phyloP scores from a whole-genome alignment of 1,139 yeast genomes.

The Cylindricascospora bacillispora region DNA sequence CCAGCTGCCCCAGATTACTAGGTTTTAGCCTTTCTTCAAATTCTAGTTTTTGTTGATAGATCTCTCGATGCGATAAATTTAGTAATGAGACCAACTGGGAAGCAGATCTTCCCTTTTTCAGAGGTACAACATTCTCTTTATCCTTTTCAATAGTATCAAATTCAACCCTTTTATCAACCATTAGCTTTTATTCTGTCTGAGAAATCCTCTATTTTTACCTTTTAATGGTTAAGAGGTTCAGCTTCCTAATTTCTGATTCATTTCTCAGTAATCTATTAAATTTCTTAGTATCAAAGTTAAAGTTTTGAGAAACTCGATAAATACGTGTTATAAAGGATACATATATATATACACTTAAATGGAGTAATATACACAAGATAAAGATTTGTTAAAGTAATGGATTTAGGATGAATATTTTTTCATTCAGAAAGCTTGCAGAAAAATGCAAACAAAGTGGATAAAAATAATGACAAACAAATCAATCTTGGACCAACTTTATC shows the following conservation, averaged over 20 bases:
- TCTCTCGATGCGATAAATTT: constrained; percentile 7
- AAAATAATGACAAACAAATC: constrained; percentile 61
- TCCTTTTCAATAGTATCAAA: constrained; percentile 50
- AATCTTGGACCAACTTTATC: constrained; percentile 81
- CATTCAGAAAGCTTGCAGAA: constrained; percentile 24
- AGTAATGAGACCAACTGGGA: constrained; percentile 40
- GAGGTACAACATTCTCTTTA: constrained; percentile 71
- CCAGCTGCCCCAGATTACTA: constrained; percentile 42
- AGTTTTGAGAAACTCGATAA: too few species aligned
- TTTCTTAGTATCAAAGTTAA: too few species aligned
- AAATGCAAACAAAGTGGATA: constrained; percentile 64
- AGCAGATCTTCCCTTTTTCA: constrained; percentile 61
- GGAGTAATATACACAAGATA: too few species aligned
- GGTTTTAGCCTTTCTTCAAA: constrained; percentile 28
- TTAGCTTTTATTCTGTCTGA: too few species aligned
- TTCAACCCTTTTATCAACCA: constrained; percentile 26
- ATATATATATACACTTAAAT: too few species aligned
- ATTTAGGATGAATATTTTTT: too few species aligned
- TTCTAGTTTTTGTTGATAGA: constrained; percentile 25
- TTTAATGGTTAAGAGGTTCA: too few species aligned
- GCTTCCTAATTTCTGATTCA: too few species aligned
- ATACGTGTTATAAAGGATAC: too few species aligned
- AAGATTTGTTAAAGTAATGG: too few species aligned
- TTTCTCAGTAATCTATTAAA: too few species aligned
- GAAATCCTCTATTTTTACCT: too few species aligned